Evolutionary conservation across 352 stramenopile genomes (phyloP).

Genomic region (Elongisporangium undulatum): DNA sequence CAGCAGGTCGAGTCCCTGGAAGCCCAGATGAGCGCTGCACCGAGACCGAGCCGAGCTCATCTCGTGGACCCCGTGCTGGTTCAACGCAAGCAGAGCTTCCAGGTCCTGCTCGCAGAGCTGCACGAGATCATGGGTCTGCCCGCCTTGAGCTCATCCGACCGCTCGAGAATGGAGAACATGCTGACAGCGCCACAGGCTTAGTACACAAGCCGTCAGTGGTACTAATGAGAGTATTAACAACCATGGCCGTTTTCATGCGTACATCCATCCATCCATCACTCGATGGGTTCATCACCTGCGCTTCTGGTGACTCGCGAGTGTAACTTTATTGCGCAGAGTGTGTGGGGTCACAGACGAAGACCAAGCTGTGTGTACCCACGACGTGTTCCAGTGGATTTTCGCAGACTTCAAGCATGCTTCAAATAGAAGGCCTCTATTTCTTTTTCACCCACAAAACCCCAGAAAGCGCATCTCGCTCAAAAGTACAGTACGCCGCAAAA

Average conservation of each 20-base stretch:
- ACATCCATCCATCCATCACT: background rate
- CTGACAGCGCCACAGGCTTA: background rate
- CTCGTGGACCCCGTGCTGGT: conserved; percentile 22
- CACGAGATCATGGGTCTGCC: conserved; percentile 75
- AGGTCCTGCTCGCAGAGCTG: conserved; percentile 54
- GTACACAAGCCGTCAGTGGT: conserved; percentile 1
- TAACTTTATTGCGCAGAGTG: too few relatives aligned
- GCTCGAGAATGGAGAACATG: background rate
- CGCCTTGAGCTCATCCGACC: conserved; percentile 1
- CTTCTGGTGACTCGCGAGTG: background rate
- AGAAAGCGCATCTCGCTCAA: too few relatives aligned
- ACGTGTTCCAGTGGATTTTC: too few relatives aligned
- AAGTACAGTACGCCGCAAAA: too few relatives aligned
- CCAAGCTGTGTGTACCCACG: too few relatives aligned
- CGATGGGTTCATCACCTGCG: conserved; percentile 1
- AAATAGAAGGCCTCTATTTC: too few relatives aligned
- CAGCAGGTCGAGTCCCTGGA: conserved; percentile 1
- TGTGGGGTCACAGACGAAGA: too few relatives aligned
- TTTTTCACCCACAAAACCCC: too few relatives aligned
- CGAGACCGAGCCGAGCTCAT: too few relatives aligned
- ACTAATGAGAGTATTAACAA: background rate
- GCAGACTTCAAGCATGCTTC: too few relatives aligned
- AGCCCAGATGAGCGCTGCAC: too few relatives aligned
- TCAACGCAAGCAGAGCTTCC: conserved; percentile 33
- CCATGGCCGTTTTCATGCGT: background rate